Base-by-base conservation (phyloP, 169 alveolate genomes). In the Eimeria nieschulzi region DNA sequence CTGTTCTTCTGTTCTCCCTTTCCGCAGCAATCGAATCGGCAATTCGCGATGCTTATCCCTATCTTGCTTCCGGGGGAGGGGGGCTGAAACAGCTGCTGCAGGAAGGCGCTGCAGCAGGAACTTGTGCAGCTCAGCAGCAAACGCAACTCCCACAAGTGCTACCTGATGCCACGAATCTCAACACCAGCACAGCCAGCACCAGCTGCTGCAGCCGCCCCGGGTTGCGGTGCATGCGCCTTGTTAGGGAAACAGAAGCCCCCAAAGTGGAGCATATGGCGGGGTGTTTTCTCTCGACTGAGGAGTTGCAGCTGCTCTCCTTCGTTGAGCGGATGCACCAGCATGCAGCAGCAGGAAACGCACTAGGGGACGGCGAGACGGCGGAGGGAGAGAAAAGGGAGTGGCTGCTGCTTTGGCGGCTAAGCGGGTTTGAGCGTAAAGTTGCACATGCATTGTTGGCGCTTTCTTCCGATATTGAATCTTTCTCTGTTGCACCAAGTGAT, bases 341-440 rank as follows among this genome's bases (percentile, higher is more conserved):
- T 10, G 87, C 75, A 79, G 82, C 82, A 9, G 59, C 82, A 72
- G 82, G 59, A 21, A 55, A 19, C 10, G 82, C 82, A 9, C 23
- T 19, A 26, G 54, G 56, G n/a, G 82, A 19, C 53, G 55, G 26
- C n/a, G 87, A 21, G 56, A 21, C 54, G 56, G 72, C 73, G 5
- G 87, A 12, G 23, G 54, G 7, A 9, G 59, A 9, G 56, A 15
- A 21, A 8, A 19, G 73, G 56, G 73, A 59, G 5, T 75, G 84
- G 79, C 54, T 86, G 68, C 66, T 86, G 61, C 71, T 86, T 46
- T 73, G 84, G 84, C 75, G 92, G 53, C 54, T 86, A 46, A 79
- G 39, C 68, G 92, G 92, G 12, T 63, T 71, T 78, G 82, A 83
- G 63, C 82, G 91, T 3, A 83, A 83, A 19, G 70, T 83, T 33